phyloP scores from a whole-genome alignment of 208 protist genomes.

The Leishmania guyanensis region DNA sequence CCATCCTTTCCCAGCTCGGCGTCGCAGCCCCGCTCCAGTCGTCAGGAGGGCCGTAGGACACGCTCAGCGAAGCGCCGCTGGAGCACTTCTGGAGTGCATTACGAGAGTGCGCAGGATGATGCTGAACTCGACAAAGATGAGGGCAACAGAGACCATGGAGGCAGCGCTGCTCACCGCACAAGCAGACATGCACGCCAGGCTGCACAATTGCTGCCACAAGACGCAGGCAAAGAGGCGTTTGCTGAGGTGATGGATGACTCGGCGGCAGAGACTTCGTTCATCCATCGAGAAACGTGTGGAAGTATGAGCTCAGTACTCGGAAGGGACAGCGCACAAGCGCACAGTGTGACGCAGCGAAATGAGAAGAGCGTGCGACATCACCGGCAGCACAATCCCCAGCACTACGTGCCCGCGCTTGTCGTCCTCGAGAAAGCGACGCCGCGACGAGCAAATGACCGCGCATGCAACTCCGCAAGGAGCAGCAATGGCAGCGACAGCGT shows the following conservation, averaged over 20 bases:
- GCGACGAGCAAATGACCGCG: not conserved
- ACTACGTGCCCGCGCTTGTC: not conserved
- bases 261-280: not conserved
- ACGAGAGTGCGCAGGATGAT: not conserved
- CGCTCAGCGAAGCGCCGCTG: not conserved
- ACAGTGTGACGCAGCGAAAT: too few relatives aligned
- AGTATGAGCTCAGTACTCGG: not conserved
- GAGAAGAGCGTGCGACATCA: too few relatives aligned
- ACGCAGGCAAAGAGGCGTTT: not conserved
- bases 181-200: not conserved
- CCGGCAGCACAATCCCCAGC: not conserved
- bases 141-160: not conserved
- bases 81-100: not conserved
- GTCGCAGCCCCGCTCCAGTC: too few relatives aligned
- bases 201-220: not conserved
- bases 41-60: too few relatives aligned
- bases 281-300: not conserved
- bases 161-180: not conserved
- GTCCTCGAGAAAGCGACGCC: not conserved
- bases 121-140: too few relatives aligned
- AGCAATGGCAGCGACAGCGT: not conserved
- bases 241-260: not conserved
- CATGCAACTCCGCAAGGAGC: not conserved
- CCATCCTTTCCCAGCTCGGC: not conserved
- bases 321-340: not conserved